Evolutionary conservation across 129 eudicot genomes (phyloP).

Genomic region (Arctium minus): DNA sequence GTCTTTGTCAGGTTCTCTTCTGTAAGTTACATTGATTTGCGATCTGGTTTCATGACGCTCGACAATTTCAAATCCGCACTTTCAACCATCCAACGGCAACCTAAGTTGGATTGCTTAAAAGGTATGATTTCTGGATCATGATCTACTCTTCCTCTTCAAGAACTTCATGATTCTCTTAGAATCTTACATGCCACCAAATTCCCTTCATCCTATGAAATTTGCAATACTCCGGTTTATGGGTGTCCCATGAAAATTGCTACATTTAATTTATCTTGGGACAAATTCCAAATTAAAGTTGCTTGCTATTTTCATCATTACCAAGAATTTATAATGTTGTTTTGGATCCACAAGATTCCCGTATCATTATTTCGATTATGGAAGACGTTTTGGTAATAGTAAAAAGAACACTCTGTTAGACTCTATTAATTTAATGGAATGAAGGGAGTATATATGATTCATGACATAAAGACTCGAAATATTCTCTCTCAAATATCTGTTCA

Average conservation of each 20-base stretch:
- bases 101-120: conserved; percentile 80
- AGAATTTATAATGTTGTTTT: not conserved
- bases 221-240: not conserved
- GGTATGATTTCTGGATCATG: conserved; percentile 32
- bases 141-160: not conserved
- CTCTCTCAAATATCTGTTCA: not conserved
- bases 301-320: not conserved
- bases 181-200: not conserved
- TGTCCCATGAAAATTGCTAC: not conserved
- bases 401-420: not conserved
- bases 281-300: not conserved
- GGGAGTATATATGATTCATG: no score
- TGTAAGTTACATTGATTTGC: conserved; percentile 58
- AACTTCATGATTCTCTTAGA: not conserved
- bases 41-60: conserved; percentile 61
- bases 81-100: conserved; percentile 64
- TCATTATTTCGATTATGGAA: not conserved
- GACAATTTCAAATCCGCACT: conserved; percentile 89
- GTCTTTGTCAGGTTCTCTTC: conserved; percentile 56
- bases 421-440: no score
- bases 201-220: not conserved
- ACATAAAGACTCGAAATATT: no score
- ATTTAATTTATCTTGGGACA: not conserved
- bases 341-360: not conserved
- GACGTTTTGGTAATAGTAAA: not conserved